Base-by-base conservation (phyloP, 2,329 filamentous ascomycete genomes). In the Aspergillus ochraceoroseus region DNA sequence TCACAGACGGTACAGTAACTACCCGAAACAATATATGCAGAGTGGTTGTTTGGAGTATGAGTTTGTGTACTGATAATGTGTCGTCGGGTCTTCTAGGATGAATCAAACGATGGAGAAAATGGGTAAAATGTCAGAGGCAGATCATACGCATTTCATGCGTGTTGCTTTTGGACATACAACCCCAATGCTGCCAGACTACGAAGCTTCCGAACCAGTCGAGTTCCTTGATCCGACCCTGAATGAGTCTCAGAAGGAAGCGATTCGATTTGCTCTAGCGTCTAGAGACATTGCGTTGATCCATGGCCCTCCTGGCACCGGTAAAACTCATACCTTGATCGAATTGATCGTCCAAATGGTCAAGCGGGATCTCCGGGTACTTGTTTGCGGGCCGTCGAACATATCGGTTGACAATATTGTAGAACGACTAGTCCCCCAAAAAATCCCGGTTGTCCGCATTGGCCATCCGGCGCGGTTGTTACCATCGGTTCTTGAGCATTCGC, bases 371-470 rank as follows among this genome's bases (percentile, higher is more conserved):
- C 79, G 88, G 1, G 73, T 96, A 7, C 74, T 96, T 1, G 90
- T 96, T n/a, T 96, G 92, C 56, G 92, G 90, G 0, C 92, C 92
- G 0, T 95, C 87, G 19, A 98, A 98, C 61, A 89, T 98, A 53
- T 92, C 87, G 0, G 92, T 98, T 1, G 92, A 98, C 74, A 98
- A 98, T 59, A 94, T 98, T 43, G 89, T 95, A 6, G 92, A 98
- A 66, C 81, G 92, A 5, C 76, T 96, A 1, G 80, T 88, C 2
- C 80, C 85, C 0, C 85, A 89, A 63, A 88, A 87, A 56, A 74
- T 95, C 1, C 83, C 87, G 0, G 87, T 96, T 55, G 77, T 96
- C 23, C 83, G 92, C 1, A 77, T 98, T 0, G 92, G 92, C 1
- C 92, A 98, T 63, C 92, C 92, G 0, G 92, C 92, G 1, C 82